Evolutionary conservation across 768 basidiomycete genomes (phyloP).

Genomic region (Russula sp.): DNA sequence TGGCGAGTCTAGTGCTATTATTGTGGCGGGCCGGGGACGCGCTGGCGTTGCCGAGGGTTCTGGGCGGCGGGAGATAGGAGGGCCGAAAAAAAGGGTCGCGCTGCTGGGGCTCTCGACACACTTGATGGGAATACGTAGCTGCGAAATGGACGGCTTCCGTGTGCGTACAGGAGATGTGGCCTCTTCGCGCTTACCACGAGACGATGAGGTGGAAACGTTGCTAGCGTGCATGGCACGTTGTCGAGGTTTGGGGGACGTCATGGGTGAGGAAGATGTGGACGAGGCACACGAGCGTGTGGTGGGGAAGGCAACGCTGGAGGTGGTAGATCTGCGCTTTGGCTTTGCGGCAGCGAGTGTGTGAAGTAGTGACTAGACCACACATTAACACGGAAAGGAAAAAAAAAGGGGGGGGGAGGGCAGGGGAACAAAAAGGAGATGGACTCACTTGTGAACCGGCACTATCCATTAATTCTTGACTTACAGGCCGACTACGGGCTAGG

Average conservation of each 20-base stretch:
- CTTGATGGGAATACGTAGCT: slow-evolving; percentile 1
- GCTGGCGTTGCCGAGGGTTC: slow-evolving; percentile 7
- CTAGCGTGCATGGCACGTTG: slow-evolving; percentile 21
- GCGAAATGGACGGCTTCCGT: slow-evolving; percentile 21
- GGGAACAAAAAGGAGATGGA: slow-evolving; percentile 23
- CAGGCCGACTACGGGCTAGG: slow-evolving; percentile 64
- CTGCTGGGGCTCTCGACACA: slow-evolving; percentile 21
- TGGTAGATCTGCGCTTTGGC: slow-evolving; percentile 11
- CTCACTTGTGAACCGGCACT: slow-evolving; percentile 32
- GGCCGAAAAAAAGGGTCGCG: slow-evolving; percentile 24
- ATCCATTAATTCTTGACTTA: slow-evolving; percentile 50
- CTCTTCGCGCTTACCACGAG: slow-evolving; percentile 18
- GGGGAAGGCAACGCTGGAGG: slow-evolving; percentile 22
- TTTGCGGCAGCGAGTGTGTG: slow-evolving; percentile 10
- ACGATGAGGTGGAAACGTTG: slow-evolving; percentile 15
- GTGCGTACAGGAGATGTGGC: slow-evolving; percentile 13
- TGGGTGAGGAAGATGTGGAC: slow-evolving; percentile 16
- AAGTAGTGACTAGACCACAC: slow-evolving; percentile 15
- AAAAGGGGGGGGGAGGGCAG: background rate
- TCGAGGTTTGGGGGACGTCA: slow-evolving; percentile 19
- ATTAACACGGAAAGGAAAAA: background rate
- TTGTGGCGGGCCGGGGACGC: slow-evolving; percentile 12
- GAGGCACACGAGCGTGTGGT: slow-evolving; percentile 17
- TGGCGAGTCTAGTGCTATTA: slow-evolving; percentile 18
- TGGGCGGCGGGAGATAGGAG: slow-evolving; percentile 12